These are phyloP conservation scores for Botryotinia calthae DNA, from an alignment of 2,329 filamentous ascomycete species.

Conservation along the genomic window DNA sequence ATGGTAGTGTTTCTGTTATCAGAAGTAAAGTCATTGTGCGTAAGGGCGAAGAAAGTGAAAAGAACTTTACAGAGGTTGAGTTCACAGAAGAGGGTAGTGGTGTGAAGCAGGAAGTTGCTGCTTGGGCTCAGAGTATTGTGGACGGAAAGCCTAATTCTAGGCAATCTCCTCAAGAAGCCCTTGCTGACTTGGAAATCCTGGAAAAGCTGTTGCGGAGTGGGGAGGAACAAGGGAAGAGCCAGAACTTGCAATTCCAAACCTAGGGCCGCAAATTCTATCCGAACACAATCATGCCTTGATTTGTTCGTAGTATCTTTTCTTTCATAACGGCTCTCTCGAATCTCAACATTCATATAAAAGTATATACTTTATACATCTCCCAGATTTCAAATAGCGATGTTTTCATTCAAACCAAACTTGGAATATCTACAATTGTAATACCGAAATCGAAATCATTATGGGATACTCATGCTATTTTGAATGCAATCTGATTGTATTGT, in stretches of 20 bases:
- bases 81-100: slow-evolving; percentile 36
- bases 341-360: neutral
- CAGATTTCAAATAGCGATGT: neutral
- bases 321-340: neutral
- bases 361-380: neutral
- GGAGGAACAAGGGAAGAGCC: slow-evolving; percentile 34
- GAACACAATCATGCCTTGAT: neutral
- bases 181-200: slow-evolving; percentile 37
- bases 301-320: neutral
- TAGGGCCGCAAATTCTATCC: slow-evolving; percentile 11
- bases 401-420: neutral
- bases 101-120: slow-evolving; percentile 36
- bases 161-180: slow-evolving; percentile 32
- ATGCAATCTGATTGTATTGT: neutral
- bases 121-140: slow-evolving; percentile 36
- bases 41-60: slow-evolving; percentile 32
- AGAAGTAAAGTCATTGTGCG: slow-evolving; percentile 34
- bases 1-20: slow-evolving; percentile 35
- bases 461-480: neutral
- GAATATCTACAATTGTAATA: neutral
- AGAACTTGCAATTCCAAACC: slow-evolving; percentile 32
- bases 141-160: slow-evolving; percentile 30
- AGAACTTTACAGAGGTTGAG: slow-evolving; percentile 30
- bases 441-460: neutral
- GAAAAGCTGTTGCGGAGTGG: slow-evolving; percentile 40